Conservation (phyloP, 2,329 filamentous ascomycete species). For the Sporothrix brunneoviolacea region DNA sequence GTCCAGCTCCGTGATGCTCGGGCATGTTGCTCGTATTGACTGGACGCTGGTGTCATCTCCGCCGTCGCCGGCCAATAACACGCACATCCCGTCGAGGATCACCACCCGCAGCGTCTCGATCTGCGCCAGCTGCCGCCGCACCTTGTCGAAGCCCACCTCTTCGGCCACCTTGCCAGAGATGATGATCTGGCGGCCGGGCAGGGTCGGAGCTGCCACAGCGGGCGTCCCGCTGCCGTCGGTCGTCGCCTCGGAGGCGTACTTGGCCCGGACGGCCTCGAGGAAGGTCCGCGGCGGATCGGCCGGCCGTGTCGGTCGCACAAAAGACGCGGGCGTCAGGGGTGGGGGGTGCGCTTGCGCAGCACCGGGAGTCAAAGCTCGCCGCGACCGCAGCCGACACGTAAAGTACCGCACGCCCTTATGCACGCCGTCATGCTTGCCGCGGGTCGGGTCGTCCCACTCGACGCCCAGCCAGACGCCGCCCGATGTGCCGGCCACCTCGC, state of each 20-base stretch:
- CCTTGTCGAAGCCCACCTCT: slow-evolving; percentile 93
- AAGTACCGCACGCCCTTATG: slow-evolving; percentile 78
- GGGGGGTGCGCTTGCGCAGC: too few species aligned
- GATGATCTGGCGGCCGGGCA: slow-evolving; percentile 42
- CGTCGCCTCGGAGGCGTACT: slow-evolving; percentile 63
- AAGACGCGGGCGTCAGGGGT: slow-evolving; percentile 64
- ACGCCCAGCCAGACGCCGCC: slow-evolving; percentile 87
- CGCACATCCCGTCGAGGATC: slow-evolving; percentile 69
- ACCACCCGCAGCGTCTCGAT: slow-evolving; percentile 73
- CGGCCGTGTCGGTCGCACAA: slow-evolving; percentile 71
- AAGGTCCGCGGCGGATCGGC: slow-evolving; percentile 66
- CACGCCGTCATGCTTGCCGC: slow-evolving; percentile 87
- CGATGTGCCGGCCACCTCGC: slow-evolving; percentile 65
- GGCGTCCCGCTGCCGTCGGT: slow-evolving; percentile 21
- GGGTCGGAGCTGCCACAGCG: not conserved
- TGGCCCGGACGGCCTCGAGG: slow-evolving; percentile 69
- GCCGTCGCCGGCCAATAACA: slow-evolving; percentile 37
- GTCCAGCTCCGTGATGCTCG: slow-evolving; percentile 70
- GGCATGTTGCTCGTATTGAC: slow-evolving; percentile 47
- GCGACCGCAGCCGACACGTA: slow-evolving; percentile 53
- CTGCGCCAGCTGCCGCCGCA: slow-evolving; percentile 69
- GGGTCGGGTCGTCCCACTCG: slow-evolving; percentile 84
- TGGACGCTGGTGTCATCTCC: slow-evolving; percentile 28
- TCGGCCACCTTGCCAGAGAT: slow-evolving; percentile 80
- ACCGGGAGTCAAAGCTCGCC: too few species aligned